Evolutionary conservation across 2,329 filamentous ascomycete species (phyloP), one percentile per base, ranked within the genome.

Genomic region (Clathrospora elynae): DNA sequence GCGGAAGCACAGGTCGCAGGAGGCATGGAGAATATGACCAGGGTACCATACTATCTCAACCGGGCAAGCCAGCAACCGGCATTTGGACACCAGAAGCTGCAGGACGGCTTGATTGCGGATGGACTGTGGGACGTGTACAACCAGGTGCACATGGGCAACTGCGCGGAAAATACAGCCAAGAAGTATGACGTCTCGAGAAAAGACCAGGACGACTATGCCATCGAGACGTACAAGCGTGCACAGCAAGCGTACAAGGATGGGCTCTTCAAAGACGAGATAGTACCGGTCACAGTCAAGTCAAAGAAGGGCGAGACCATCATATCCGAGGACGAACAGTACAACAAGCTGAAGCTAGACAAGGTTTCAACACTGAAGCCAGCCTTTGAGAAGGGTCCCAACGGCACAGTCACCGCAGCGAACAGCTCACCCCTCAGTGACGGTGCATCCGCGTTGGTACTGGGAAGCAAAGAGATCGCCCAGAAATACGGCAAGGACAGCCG

Each of bases 21-120:
- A 50, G 93, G 93, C 39, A 96, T 99, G 88, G 93, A 99, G 76
- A 96, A 89, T 73, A 99, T 99, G 93, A 89, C 88, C 5, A 82
- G 87, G 25, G 90, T 96, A 4, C 93, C 93, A 2, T 95, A 95
- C 73, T 97, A 96, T 67, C 75, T 95, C 19, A 84, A 87, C 6
- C 84, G 93, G 20, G 83, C 90, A n/a, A 89, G 84, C 62, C 82
- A 87, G 50, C 78, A 93, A 57, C 88, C 91, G 1, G 77, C 90
- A 0, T 96, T 97, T 63, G 93, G 93, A 22, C 84, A 96, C 61
- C 78, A 93, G 57, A 87, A 87, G 71, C 76, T 96, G 71, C 87
- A 95, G 70, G 93, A 99, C 64, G 93, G 92, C 0, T 74, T 99
- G 61, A 87, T 97, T 67, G 93, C 93, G 71, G 93, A 99, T 64